phyloP scores from a whole-genome alignment of 2,329 filamentous ascomycete species.

The Elsinoe australis region DNA sequence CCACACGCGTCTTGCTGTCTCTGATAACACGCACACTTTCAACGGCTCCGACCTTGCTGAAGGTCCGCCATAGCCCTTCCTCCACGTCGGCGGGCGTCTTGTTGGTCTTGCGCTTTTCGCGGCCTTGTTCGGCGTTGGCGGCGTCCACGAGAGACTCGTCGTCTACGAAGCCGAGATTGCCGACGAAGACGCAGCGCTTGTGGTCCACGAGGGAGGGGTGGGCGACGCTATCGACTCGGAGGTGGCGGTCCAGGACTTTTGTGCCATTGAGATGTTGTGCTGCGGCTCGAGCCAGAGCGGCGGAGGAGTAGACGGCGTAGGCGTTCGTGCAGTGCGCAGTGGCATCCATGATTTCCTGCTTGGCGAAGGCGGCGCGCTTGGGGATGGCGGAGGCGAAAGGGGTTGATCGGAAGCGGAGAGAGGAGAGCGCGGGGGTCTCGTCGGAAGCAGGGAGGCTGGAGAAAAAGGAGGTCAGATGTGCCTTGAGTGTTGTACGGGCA shows the following conservation, averaged over 20 bases:
- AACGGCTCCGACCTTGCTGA: slow-evolving; percentile 68
- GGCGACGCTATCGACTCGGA: slow-evolving; percentile 84
- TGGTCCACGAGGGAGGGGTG: slow-evolving; percentile 78
- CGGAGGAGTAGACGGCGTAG: slow-evolving; percentile 79
- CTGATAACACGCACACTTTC: slow-evolving; percentile 90
- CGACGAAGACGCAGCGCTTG: slow-evolving; percentile 88
- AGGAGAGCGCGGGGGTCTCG: slow-evolving; percentile 62
- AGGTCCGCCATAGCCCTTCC: slow-evolving; percentile 83
- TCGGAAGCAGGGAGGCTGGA: slow-evolving; percentile 39
- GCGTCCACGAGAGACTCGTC: slow-evolving; percentile 65
- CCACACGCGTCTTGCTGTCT: slow-evolving; percentile 81
- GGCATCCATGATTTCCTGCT: slow-evolving; percentile 78
- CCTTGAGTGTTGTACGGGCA: slow-evolving; percentile 67
- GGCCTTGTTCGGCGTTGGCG: slow-evolving; percentile 54
- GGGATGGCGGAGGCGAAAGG: slow-evolving; percentile 76
- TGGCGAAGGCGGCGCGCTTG: slow-evolving; percentile 90
- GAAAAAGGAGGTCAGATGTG: slow-evolving; percentile 72
- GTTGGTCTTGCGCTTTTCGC: slow-evolving; percentile 58
- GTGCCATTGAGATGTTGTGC: slow-evolving; percentile 73
- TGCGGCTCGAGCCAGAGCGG: slow-evolving; percentile 67
- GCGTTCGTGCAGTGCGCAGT: slow-evolving; percentile 92
- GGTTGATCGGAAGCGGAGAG: slow-evolving; percentile 87
- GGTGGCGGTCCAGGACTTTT: slow-evolving; percentile 73
- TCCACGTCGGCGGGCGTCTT: slow-evolving; percentile 73
- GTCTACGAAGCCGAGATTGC: slow-evolving; percentile 92